Evolutionary conservation across 331 rosid species (phyloP).

Genomic region (Acacia concinna): DNA sequence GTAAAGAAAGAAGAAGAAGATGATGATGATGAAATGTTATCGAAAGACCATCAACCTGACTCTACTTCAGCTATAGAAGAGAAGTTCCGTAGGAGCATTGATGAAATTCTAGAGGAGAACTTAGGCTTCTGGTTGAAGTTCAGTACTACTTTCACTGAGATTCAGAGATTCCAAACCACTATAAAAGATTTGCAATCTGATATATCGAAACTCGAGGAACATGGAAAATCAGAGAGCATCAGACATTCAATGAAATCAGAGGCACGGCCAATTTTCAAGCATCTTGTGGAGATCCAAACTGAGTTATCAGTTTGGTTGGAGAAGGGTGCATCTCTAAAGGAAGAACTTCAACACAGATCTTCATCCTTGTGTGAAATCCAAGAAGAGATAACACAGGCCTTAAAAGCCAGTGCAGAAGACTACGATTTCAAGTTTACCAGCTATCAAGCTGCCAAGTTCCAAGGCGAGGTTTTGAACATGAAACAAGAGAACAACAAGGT

Average conservation of each 20-base stretch:
- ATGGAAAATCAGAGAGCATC: conserved; percentile 45
- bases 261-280: conserved; percentile 82
- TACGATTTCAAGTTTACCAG: conserved; percentile 88
- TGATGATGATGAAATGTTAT: conserved; percentile 4
- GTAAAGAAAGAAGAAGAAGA: not conserved
- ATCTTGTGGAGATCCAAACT: conserved; percentile 75
- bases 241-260: conserved; percentile 60
- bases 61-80: conserved; percentile 63
- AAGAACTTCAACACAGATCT: conserved; percentile 67
- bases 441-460: conserved; percentile 96
- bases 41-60: conserved; percentile 31
- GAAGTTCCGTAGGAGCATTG: conserved; percentile 63
- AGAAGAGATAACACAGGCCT: conserved; percentile 74
- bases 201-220: conserved; percentile 53
- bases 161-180: conserved; percentile 68
- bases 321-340: conserved; percentile 54
- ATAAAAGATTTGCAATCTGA: conserved; percentile 64
- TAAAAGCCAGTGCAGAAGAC: conserved; percentile 84
- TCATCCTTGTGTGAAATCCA: conserved; percentile 77
- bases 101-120: conserved; percentile 88
- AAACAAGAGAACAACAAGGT: conserved; percentile 93
- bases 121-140: conserved; percentile 83
- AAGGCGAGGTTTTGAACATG: conserved; percentile 96
- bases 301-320: conserved; percentile 74
- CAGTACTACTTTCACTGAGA: conserved; percentile 69